Percentiles rank a stretch among this genome's conserved stretches.
phyloP scores from a whole-genome alignment of 2,329 filamentous ascomycete species.

The Penicillium sp. region DNA sequence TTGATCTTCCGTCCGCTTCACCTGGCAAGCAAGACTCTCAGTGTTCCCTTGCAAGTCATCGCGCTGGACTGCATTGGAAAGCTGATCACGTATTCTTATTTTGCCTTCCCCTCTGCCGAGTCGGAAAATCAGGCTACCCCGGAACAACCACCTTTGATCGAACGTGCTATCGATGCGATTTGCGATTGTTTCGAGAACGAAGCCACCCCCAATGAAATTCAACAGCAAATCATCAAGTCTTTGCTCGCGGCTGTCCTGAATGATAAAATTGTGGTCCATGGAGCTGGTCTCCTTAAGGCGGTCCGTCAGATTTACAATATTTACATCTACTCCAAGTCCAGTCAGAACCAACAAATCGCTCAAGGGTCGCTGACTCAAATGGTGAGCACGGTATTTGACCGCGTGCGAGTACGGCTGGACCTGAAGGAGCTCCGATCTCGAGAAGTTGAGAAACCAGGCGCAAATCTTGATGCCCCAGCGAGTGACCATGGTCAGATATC shows the following conservation, averaged over 20 bases:
- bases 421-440: conserved; percentile 72
- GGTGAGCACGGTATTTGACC: conserved; percentile 96
- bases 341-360: conserved; percentile 90
- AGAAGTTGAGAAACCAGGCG: conserved; percentile 33
- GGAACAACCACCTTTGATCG: conserved; percentile 69
- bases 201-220: conserved; percentile 82
- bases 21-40: conserved; percentile 79
- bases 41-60: conserved; percentile 76
- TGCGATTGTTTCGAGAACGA: conserved; percentile 99
- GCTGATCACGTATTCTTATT: conserved; percentile 97
- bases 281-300: conserved; percentile 89
- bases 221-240: conserved; percentile 97
- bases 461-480: conserved; percentile 34
- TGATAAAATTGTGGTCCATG: conserved; percentile 98
- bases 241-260: conserved; percentile 91
- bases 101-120: conserved; percentile 61
- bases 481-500: conserved; percentile 46
- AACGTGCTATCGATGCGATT: conserved; percentile 96
- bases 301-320: conserved; percentile 99
- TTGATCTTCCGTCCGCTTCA: conserved; percentile 86
- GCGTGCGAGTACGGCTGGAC: conserved; percentile 78
- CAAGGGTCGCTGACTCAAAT: conserved; percentile 97
- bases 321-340: conserved; percentile 89
- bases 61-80: conserved; percentile 98
- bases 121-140: conserved; percentile 24